Conservation (phyloP, 164 flowering plant species). For the Pachysandra terminalis region DNA sequence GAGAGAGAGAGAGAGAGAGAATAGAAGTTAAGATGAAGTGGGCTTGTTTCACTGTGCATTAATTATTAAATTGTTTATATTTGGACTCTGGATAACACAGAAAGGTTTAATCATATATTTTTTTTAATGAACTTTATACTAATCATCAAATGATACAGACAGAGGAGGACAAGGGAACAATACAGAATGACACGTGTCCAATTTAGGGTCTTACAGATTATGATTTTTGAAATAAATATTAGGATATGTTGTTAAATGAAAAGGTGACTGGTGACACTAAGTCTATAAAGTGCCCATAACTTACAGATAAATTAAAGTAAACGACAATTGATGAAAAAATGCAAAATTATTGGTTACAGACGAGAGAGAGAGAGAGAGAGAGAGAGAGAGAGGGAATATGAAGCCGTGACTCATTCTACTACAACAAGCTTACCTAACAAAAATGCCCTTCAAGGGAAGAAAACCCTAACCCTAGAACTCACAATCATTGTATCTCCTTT, state of each 20-base stretch:
- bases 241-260: not conserved
- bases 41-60: no score
- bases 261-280: not conserved
- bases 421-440: constrained; percentile 35
- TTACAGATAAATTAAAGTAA: constrained; percentile 29
- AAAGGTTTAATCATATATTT: no score
- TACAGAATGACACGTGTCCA: not conserved
- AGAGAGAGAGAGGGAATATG: constrained; percentile 20
- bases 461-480: constrained; percentile 26
- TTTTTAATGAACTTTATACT: not conserved
- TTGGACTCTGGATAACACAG: no score
- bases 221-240: not conserved
- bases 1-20: no score
- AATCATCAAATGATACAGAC: not conserved
- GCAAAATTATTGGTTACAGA: constrained; percentile 24
- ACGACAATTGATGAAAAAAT: constrained; percentile 15
- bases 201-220: not conserved
- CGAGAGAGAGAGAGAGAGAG: constrained; percentile 17
- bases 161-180: not conserved
- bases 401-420: constrained; percentile 58
- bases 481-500: constrained; percentile 18
- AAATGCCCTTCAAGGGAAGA: constrained; percentile 23
- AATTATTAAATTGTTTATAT: no score
- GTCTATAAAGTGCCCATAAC: constrained; percentile 21
- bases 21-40: no score